A percentile compares a stretch with the other conserved stretches of the same genome.
These are phyloP conservation scores for Bipolaris oryzae DNA, from an alignment of 2,329 filamentous ascomycete species.

Conservation along the genomic window DNA sequence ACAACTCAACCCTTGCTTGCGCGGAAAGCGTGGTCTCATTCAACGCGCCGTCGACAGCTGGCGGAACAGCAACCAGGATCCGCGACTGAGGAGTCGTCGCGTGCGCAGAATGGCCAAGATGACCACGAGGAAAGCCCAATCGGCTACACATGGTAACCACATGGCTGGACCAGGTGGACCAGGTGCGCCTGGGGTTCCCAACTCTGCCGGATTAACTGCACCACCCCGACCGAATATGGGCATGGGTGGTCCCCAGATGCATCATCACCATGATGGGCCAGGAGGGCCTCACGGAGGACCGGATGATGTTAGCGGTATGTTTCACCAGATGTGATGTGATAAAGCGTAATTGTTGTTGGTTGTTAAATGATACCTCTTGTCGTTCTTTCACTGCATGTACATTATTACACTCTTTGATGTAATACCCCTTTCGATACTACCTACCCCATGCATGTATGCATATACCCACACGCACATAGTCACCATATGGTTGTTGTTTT, in stretches of 20 bases:
- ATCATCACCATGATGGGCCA: slow-evolving; percentile 75
- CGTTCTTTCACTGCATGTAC: slow-evolving; percentile 51
- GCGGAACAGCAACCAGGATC: slow-evolving; percentile 98
- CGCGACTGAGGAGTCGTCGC: slow-evolving; percentile 83
- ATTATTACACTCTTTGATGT: slow-evolving; percentile 51
- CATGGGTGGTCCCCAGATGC: slow-evolving; percentile 68
- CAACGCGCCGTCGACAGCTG: slow-evolving; percentile 97
- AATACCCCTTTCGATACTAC: slow-evolving; percentile 49
- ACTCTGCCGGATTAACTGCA: slow-evolving; percentile 65
- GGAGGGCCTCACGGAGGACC: slow-evolving; percentile 70
- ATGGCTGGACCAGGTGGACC: slow-evolving; percentile 69
- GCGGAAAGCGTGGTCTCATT: slow-evolving; percentile 93
- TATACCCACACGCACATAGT: slow-evolving; percentile 23
- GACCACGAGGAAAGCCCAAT: slow-evolving; percentile 77
- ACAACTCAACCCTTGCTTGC: slow-evolving; percentile 85
- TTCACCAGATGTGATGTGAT: slow-evolving; percentile 79
- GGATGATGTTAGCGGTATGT: slow-evolving; percentile 96
- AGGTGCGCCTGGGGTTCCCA: slow-evolving; percentile 68
- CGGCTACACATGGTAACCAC: slow-evolving; percentile 65
- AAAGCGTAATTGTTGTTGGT: slow-evolving; percentile 45
- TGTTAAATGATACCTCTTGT: slow-evolving; percentile 50
- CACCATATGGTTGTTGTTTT: slow-evolving; percentile 42
- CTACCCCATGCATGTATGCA: slow-evolving; percentile 42
- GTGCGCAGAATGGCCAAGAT: slow-evolving; percentile 97
- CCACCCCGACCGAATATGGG: slow-evolving; percentile 67